Base-by-base conservation (phyloP, 805 yeast genomes). In the Ascoidea rubescens region DNA sequence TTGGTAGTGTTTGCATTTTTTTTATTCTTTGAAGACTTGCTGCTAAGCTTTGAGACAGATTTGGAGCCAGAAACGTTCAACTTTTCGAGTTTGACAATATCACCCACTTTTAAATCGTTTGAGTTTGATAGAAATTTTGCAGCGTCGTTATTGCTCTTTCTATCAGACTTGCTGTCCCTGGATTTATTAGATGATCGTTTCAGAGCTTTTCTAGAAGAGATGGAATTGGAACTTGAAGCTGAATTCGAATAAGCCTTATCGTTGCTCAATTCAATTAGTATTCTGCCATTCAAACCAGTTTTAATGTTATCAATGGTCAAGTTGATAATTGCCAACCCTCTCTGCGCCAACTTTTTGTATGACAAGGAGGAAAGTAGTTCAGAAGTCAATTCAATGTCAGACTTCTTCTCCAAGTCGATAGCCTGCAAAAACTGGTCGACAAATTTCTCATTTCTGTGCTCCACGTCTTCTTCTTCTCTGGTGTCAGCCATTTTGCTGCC, bases 251-350 rank as follows among this genome's bases (percentile, higher is more conserved):
- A 21, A 8, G 67, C 75, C 0, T 82, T 69, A 56, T 85, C 91
- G 32, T 71, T 67, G 16, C 59, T 70, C 51, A 91, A 65, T 56
- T 87, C 95, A 12, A 87, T 58, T 5, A 83, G 69, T 1, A 80
- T 70, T 53, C 81, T 78, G 1, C 96, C 96, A 14, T 87, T 95
- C 7, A 87, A 67, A 0, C 96, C 95, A 0, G 90, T 84, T 52
- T 84, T 71, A 2, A 85, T 66, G 52, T 79, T 78, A n/a, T 74
- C 73, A 12, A 84, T 67, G 0, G 68, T 62, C 49, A 91, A 68
- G 63, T 89, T 86, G 49, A 80, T 64, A 4, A 87, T 70, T 0
- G 97, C 97, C 31, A 86, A 68, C 0, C 96, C 97, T 51, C 77
- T 72, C 8, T 70, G 66, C 0, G 84, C 84, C n/a, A 91, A 70